Base-by-base conservation (phyloP, 2,329 filamentous ascomycete species). In the Hymenoscyphus scutula region DNA sequence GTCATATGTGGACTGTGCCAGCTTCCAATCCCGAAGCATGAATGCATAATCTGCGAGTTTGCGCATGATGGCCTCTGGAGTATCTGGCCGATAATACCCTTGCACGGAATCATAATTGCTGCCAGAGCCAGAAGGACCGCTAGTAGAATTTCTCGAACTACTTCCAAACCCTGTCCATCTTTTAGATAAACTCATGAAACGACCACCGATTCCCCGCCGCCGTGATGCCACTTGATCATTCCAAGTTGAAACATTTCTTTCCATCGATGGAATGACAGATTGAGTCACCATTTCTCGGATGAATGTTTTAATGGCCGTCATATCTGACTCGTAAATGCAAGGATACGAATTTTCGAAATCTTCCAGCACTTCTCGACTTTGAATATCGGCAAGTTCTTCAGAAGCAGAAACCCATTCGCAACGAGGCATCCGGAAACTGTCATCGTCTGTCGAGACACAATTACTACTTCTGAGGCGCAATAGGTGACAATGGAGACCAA, bases 161-260 rank as follows among this genome's bases (percentile, higher is more conserved):
- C 84, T 81, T 34, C 92, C 91, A 71, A 98, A 96, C 0, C 88
- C 87, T 7, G 90, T 85, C 87, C 92, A 98, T 69, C 92, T 89
- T 72, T 95, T 93, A 0, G 93, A 97, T 62, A 99, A 81, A 10
- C 90, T 96, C 82, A 97, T 92, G 76, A 99, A 94, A n/a, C 92
- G 87, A 11, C 96, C 96, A 61, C 90, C 90, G 56, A 99, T 82
- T 15, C 96, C 96, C 72, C 92, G 88, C 62, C 96, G 84, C 63
- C 91, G 85, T 13, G 96, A 97, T 17, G 94, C 93, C 29, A 98
- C 90, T 75, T 98, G 94, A 71, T 99, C 95, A 72, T 99, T 99
- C 96, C 95, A 99, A 5, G 92, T 82, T 5, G 92, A 89, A 11
- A 96, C 85, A 67, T 90, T 88, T 61, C 94, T 89, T 77, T 99